phyloP scores from a whole-genome alignment of 805 yeast genomes.

The Debaryomyces tyrocola region DNA sequence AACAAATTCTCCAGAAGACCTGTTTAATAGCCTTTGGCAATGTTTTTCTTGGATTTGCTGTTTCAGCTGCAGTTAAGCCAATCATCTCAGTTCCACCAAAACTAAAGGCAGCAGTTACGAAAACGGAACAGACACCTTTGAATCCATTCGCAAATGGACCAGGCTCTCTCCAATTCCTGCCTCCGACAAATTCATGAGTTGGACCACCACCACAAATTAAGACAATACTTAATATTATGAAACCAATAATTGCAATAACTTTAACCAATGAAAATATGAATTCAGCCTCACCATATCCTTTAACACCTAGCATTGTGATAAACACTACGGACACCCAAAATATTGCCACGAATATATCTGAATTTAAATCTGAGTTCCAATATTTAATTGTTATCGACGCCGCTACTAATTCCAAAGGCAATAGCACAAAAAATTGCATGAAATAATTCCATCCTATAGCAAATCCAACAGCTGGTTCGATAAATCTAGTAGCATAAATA shows the following conservation, averaged over 20 bases:
- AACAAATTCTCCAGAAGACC: conserved; percentile 38
- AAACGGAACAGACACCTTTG: conserved; percentile 35
- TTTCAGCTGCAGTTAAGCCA: conserved; percentile 39
- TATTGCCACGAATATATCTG: conserved; percentile 60
- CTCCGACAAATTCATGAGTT: conserved; percentile 45
- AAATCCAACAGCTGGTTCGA: conserved; percentile 63
- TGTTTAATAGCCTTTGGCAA: conserved; percentile 38
- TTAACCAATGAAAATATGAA: conserved; percentile 49
- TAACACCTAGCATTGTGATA: conserved; percentile 54
- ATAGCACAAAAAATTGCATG: conserved; percentile 34
- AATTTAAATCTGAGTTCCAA: conserved; percentile 52
- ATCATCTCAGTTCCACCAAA: conserved; percentile 39
- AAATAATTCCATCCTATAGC: conserved; percentile 33
- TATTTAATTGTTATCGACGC: conserved; percentile 54
- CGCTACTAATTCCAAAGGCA: conserved; percentile 59
- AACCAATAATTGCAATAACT: conserved; percentile 48
- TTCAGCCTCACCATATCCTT: conserved; percentile 59
- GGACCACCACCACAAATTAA: conserved; percentile 57
- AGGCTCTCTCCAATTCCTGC: conserved; percentile 48
- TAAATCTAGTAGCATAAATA: conserved; percentile 55
- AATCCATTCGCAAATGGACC: conserved; percentile 53
- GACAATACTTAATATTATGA: conserved; percentile 48
- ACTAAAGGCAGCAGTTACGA: conserved; percentile 38
- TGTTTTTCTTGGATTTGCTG: conserved; percentile 29
- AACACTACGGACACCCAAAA: conserved; percentile 46